Evolutionary conservation across 495 filamentous ascomycete species (phyloP).

Genomic region (Xylaria bambusicola): DNA sequence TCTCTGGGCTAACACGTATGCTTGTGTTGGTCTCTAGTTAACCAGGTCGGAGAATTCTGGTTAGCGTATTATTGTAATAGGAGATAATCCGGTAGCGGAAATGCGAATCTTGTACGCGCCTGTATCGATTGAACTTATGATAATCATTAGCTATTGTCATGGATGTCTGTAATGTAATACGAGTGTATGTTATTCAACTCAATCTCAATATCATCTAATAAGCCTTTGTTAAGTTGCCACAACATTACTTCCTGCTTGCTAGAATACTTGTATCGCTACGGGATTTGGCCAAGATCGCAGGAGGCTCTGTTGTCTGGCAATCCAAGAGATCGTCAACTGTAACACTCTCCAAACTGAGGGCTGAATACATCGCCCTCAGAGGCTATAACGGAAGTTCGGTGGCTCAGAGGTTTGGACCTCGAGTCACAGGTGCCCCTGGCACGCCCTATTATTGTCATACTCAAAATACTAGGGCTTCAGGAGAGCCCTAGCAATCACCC

Average conservation of each 20-base stretch:
- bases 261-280: neutral
- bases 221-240: neutral
- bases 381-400: neutral
- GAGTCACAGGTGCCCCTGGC: too few species aligned
- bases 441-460: too few species aligned
- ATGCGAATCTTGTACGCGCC: too few species aligned
- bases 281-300: neutral
- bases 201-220: neutral
- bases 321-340: neutral
- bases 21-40: too few species aligned
- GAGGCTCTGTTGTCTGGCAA: neutral
- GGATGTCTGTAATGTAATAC: neutral
- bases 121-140: neutral
- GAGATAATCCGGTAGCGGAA: too few species aligned
- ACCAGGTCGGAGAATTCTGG: too few species aligned
- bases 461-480: too few species aligned
- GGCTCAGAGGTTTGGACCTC: too few species aligned
- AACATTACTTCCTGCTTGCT: neutral
- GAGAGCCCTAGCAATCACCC: too few species aligned
- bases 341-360: neutral
- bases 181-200: neutral
- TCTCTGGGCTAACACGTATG: constrained; percentile 45
- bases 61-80: too few species aligned
- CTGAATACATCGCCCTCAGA: neutral
- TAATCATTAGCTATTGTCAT: neutral